These are phyloP conservation scores for Chalciporus sphaerocephalus DNA, from an alignment of 768 basidiomycete genomes.

Conservation along the genomic window DNA sequence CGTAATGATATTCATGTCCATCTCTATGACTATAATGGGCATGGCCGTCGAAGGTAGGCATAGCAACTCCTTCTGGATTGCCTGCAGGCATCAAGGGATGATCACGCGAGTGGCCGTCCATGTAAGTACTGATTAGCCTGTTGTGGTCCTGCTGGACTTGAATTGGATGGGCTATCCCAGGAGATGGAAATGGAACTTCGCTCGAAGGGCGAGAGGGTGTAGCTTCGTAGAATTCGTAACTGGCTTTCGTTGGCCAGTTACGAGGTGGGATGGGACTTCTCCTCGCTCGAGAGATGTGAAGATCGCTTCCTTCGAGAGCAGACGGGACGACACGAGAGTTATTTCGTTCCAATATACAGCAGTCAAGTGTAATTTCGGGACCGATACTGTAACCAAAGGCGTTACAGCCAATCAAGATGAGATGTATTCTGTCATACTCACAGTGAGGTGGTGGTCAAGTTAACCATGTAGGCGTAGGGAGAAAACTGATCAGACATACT, in stretches of 20 bases:
- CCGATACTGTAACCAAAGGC: conserved; percentile 4
- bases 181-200: neutral
- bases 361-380: neutral
- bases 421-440: conserved; percentile 10
- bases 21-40: neutral
- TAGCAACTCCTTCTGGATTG: neutral
- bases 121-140: neutral
- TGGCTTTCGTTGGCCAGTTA: neutral
- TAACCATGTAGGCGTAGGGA: neutral
- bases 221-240: neutral
- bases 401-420: conserved; percentile 6
- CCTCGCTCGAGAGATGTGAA: neutral
- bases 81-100: neutral
- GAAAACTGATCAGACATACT: conserved; percentile 7
- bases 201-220: neutral
- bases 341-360: neutral
- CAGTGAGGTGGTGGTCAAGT: neutral
- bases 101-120: neutral
- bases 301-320: neutral
- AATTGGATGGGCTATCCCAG: neutral
- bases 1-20: neutral
- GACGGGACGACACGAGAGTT: neutral
- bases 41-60: neutral
- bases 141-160: neutral
- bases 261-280: neutral